Evolutionary conservation across 108 stramenopile species (phyloP).

Genomic region (Pelagomonas calceolata): DNA sequence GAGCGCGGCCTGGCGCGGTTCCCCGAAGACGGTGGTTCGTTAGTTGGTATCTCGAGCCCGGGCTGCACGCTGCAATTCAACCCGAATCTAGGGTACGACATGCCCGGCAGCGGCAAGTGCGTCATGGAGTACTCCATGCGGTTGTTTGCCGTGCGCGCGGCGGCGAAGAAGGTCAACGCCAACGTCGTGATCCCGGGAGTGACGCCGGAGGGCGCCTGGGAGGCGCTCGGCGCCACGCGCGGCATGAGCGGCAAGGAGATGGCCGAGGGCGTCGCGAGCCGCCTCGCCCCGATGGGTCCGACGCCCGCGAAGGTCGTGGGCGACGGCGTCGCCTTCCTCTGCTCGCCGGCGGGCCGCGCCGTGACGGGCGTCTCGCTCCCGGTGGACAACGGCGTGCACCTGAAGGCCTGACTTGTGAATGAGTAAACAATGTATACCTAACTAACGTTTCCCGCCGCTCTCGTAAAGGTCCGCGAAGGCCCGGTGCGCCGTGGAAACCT

Average conservation of each 20-base stretch:
- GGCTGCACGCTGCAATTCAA: slow-evolving; percentile 7
- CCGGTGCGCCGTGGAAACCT: not conserved
- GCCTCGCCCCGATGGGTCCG: slow-evolving; percentile 13
- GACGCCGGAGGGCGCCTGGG: slow-evolving; percentile 19
- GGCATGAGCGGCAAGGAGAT: not conserved
- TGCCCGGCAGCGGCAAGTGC: slow-evolving; percentile 33
- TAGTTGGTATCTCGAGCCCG: slow-evolving; percentile 24
- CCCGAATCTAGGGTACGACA: slow-evolving; percentile 7
- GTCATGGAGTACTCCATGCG: slow-evolving; percentile 34
- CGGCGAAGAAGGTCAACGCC: slow-evolving; percentile 12
- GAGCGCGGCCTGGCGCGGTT: slow-evolving; percentile 21
- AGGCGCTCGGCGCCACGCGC: not conserved
- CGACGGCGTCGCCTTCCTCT: slow-evolving; percentile 20
- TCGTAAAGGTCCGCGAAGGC: not conserved
- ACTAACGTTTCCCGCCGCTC: no score
- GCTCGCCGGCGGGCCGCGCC: slow-evolving; percentile 4
- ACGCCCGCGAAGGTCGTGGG: slow-evolving; percentile 10
- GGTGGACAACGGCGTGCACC: slow-evolving; percentile 19
- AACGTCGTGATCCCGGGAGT: slow-evolving; percentile 28
- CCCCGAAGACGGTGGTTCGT: slow-evolving; percentile 11
- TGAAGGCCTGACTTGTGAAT: slow-evolving; percentile 9
- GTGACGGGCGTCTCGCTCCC: slow-evolving; percentile 17
- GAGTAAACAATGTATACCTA: no score
- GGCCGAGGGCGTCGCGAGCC: not conserved
- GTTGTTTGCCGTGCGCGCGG: slow-evolving; percentile 18